Base-by-base conservation (phyloP, 2,329 filamentous ascomycete genomes). In the Colletotrichum liriopes region DNA sequence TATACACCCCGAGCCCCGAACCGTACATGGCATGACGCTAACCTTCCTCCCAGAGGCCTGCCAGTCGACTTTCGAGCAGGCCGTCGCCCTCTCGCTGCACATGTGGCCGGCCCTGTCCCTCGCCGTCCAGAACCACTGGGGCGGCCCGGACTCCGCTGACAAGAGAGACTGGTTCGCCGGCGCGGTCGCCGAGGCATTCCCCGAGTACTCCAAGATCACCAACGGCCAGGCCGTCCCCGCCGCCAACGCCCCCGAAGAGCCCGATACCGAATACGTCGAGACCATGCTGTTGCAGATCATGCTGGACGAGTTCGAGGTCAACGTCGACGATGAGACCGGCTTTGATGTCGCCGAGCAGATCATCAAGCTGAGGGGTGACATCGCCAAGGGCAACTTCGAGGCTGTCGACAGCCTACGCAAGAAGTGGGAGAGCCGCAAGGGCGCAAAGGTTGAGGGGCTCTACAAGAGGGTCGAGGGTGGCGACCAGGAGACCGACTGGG, bases 161-260 rank as follows among this genome's bases (percentile, higher is more conserved):
- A 98, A 98, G 86, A 93, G 96, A 78, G 96, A 98, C 87, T 98
- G 95, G 96, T 94, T 99, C 78, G 96, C 94, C 63, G 95, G 95
- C 74, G 93, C 93, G 54, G 88, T 98, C 65, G 93, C 92, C 71
- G 94, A 98, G 35, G 90, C 98, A 74, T 93, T 98, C 77, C 86
- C 86, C 29, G 89, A 95, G 75, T 90, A 98, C 75, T 83, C 84
- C 68, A 80, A 80, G 71, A 73, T 82, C 37, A 60, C 77, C 47
- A 73, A 75, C 74, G 74, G 73, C 68, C 82, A 84, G 71, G 74
- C 75, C 65, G 75, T 79, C 12, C 74, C 74, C 67, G 64, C 71
- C 74, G 39, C 65, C 65, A 64, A 63, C 47, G 72, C 73, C 67
- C 73, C 75, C 29, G 84, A 86, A 26, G 88, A 90, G 76, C 87